Conservation (phyloP, 108 stramenopile species). For the Cyclotella baltica region DNA sequence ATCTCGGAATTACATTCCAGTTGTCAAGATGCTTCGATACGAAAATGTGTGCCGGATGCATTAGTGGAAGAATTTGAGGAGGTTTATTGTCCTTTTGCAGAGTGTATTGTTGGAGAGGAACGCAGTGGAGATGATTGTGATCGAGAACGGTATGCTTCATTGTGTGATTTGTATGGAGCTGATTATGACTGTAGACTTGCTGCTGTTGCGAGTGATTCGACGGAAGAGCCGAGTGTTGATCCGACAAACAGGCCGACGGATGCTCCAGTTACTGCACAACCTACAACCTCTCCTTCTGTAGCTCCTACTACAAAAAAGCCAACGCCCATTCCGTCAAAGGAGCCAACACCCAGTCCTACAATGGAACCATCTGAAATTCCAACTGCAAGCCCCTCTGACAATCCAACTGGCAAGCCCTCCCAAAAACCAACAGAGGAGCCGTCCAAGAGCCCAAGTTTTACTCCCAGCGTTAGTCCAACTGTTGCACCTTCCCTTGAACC, state of each 20-base stretch:
- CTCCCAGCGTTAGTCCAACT: no score
- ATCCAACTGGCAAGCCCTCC: not conserved
- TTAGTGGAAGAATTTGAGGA: not conserved
- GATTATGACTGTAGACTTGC: constrained; percentile 1
- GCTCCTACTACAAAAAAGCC: not conserved
- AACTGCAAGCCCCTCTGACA: no score
- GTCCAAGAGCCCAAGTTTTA: no score
- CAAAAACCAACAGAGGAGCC: not conserved
- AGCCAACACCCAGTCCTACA: not conserved
- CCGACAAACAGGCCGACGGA: not conserved
- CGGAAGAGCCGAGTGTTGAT: not conserved
- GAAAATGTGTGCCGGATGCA: constrained; percentile 1
- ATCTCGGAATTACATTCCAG: constrained; percentile 7
- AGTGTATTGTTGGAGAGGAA: not conserved
- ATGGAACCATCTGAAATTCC: not conserved
- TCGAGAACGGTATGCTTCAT: not conserved
- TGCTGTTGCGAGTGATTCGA: not conserved
- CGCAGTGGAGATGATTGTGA: not conserved
- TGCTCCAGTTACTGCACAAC: not conserved
- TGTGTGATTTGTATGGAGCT: constrained; percentile 6
- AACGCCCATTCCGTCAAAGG: not conserved
- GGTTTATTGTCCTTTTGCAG: constrained; percentile 10
- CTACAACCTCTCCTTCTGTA: not conserved
- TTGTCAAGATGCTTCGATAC: not conserved
- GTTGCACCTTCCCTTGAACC: no score